Evolutionary conservation across 2,329 filamentous ascomycete genomes (phyloP), one percentile per base, ranked within the genome.

Genomic region (Bipolaris oryzae): DNA sequence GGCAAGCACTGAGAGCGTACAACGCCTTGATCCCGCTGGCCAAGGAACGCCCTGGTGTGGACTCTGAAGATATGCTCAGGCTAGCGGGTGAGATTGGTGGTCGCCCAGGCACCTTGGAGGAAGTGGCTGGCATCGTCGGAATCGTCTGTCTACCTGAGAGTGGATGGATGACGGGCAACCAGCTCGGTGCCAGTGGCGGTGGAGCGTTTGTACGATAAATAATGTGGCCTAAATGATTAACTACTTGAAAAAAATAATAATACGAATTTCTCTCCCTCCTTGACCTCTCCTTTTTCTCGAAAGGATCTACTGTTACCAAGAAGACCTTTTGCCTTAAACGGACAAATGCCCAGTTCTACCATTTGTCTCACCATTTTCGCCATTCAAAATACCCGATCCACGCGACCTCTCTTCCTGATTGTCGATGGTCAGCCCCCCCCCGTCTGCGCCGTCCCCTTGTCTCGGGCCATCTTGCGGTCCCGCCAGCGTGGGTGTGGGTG

Each of bases 141-240:
- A 55, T 55, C 15, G 53, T 35, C n/a, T 55, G 53, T 35, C n/a
- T 55, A 13, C 53, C 53, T 1, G 53, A 55, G 48, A 55, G 53
- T 45, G 53, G 53, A 13, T 55, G 53, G 53, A 55, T 55, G 53
- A 55, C 53, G 11, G 53, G 53, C 15, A 55, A 55, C 13, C 53
- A 55, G 28, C n/a, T 55, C 21, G 42, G 53, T n/a, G 53, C 53
- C 16, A 55, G 48, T 9, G 53, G 53, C 9, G 53, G 53, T 7
- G 53, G 53, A 41, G 53, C 53, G 1, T 55, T 55, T 38, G 53
- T 55, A 13, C n/a, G n/a, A n/a, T n/a, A 39, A 47, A 25, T 55
- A 13, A 55, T 41, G 20, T 18, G n/a, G 20, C 38, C 23, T 28
- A 28, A 28, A 10, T 9, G 7, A 21, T n/a, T n/a, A n/a, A n/a